Percentiles rank a stretch among this genome's conserved stretches.
phyloP scores from a whole-genome alignment of 2,329 filamentous ascomycete genomes.

The Penicillium palitans region DNA sequence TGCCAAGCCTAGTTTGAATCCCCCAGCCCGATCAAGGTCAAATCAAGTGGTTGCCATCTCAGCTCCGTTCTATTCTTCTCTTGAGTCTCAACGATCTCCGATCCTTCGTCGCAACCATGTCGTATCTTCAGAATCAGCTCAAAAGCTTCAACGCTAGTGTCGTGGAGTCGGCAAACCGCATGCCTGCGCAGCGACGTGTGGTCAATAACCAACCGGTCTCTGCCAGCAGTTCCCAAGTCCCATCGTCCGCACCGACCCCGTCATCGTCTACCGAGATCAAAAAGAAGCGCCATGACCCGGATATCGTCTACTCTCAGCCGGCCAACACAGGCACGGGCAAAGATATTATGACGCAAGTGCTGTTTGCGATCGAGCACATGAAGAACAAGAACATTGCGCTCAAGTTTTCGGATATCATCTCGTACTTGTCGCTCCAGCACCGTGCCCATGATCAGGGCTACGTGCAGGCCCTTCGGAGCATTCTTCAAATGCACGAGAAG shows the following conservation, averaged over 20 bases:
- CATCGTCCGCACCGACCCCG: constrained; percentile 37
- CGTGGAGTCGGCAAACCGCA: constrained; percentile 63
- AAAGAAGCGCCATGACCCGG: constrained; percentile 60
- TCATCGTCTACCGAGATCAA: constrained; percentile 46
- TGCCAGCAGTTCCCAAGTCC: constrained; percentile 60
- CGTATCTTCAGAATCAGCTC: constrained; percentile 66
- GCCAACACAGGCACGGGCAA: constrained; percentile 72
- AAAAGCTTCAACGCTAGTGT: constrained; percentile 63
- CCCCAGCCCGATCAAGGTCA: constrained; percentile 14
- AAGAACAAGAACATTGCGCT: constrained; percentile 68
- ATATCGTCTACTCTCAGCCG: constrained; percentile 70
- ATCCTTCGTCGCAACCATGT: constrained; percentile 50
- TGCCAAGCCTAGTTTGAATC: constrained; percentile 2
- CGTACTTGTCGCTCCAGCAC: constrained; percentile 72
- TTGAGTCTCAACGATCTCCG: not conserved
- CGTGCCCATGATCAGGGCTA: constrained; percentile 58
- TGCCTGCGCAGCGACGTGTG: constrained; percentile 56
- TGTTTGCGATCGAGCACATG: constrained; percentile 82
- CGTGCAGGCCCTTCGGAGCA: constrained; percentile 65
- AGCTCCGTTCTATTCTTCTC: constrained; percentile 5
- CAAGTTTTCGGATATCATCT: constrained; percentile 72
- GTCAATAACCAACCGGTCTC: constrained; percentile 51
- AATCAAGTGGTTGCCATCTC: not conserved
- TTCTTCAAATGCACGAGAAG: constrained; percentile 67
- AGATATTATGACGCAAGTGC: constrained; percentile 82